phyloP scores from a whole-genome alignment of 2,329 filamentous ascomycete genomes.

The Pyrenochaeta sp. region DNA sequence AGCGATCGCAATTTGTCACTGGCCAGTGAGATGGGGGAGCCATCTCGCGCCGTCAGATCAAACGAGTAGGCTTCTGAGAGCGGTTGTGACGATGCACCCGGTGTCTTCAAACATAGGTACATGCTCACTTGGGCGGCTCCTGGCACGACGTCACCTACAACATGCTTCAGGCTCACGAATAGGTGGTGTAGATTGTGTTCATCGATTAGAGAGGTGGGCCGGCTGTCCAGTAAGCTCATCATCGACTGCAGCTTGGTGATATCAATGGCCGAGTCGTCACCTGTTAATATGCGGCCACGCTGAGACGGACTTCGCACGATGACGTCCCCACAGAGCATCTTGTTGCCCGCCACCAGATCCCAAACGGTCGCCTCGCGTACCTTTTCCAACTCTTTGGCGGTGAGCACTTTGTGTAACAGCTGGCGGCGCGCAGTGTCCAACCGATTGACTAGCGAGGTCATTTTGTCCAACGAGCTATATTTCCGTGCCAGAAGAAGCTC shows the following conservation, averaged over 20 bases:
- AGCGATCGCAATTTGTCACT: conserved; percentile 80
- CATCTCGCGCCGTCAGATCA: conserved; percentile 77
- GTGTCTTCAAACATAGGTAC: conserved; percentile 76
- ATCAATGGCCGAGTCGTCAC: conserved; percentile 91
- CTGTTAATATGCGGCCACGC: conserved; percentile 84
- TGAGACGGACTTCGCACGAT: conserved; percentile 90
- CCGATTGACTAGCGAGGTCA: conserved; percentile 81
- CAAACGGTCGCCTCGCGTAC: conserved; percentile 92
- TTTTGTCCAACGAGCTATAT: conserved; percentile 81
- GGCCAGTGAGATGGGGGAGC: conserved; percentile 70
- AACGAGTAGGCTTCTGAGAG: conserved; percentile 86
- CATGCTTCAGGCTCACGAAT: conserved; percentile 82
- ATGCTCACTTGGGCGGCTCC: conserved; percentile 76
- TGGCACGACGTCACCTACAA: conserved; percentile 79
- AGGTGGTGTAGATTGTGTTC: conserved; percentile 81
- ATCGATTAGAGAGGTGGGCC: conserved; percentile 73
- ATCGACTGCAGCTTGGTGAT: conserved; percentile 90
- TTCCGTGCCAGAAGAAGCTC: conserved; percentile 84
- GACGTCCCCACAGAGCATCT: conserved; percentile 89
- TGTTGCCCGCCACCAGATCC: conserved; percentile 94
- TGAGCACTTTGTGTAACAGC: conserved; percentile 92
- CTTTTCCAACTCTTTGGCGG: conserved; percentile 79
- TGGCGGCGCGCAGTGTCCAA: conserved; percentile 87
- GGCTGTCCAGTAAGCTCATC: conserved; percentile 91
- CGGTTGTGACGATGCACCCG: conserved; percentile 68